Evolutionary conservation across 164 flowering plant genomes (phyloP).

Genomic region (Echeveria elegans): DNA sequence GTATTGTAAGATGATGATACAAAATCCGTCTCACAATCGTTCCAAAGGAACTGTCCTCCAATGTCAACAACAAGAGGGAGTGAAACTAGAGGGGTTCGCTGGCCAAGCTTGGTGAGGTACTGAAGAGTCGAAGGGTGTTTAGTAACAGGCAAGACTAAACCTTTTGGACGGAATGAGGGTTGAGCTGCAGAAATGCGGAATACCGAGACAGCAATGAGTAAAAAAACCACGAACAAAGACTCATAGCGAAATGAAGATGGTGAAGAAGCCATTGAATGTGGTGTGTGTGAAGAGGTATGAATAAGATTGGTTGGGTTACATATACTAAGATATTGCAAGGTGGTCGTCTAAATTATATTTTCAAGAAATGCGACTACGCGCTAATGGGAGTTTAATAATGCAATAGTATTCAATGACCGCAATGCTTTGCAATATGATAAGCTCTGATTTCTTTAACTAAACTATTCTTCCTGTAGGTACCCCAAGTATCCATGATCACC

Average conservation of each 20-base stretch:
- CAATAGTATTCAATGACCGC: background rate
- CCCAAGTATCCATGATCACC: background rate
- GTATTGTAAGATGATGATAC: slow-evolving; percentile 10
- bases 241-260: background rate
- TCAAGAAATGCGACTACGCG: background rate
- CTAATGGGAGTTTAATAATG: background rate
- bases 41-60: slow-evolving; percentile 15
- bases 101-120: slow-evolving; percentile 15
- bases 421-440: background rate
- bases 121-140: slow-evolving; percentile 11
- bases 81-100: background rate
- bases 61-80: slow-evolving; percentile 10
- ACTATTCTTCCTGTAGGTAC: background rate
- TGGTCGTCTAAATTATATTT: background rate
- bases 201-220: background rate
- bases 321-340: background rate
- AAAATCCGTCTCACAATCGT: slow-evolving; percentile 13
- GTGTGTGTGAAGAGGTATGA: background rate
- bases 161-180: slow-evolving; percentile 13
- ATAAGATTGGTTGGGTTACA: background rate
- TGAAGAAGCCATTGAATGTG: slow-evolving; percentile 3
- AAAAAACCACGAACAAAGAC: slow-evolving; percentile 1
- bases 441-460: background rate
- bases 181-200: background rate
- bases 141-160: slow-evolving; percentile 4